Evolutionary conservation across 192 early-diverging fungal species (phyloP), one percentile per base, ranked within the genome.

Genomic region (Linderina pennispora): DNA sequence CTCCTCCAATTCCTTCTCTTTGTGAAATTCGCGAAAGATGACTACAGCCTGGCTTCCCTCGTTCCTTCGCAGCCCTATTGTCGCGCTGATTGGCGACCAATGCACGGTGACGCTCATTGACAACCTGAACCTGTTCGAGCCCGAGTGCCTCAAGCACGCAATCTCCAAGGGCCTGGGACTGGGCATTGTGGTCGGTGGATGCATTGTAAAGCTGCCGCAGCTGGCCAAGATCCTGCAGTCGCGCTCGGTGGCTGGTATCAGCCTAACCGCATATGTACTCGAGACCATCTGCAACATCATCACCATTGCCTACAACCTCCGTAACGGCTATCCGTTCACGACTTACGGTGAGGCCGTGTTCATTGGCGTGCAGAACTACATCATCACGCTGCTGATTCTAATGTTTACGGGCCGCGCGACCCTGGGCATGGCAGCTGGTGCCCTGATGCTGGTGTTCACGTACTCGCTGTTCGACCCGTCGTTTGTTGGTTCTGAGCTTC

Each of bases 171-270:
- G 83, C 0, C 84, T 99, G 11, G 89, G 93, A 0, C 46, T 99
- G 17, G 92, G 91, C n/a, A 92, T 99, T 43, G 89, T 97, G n/a
- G 50, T 84, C 4, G 92, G 88, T 32, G 88, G 91, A n/a, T 82
- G 87, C 24, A 81, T 97, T 26, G 80, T 97, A 45, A 99, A 99
- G 65, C 63, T 99, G 21, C 97, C 97, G 7, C 94, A 99, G 72
- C 94, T 99, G 23, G 58, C 90, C 58, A 99, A 94, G 48, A 94
- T 97, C 38, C 38, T 90, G 15, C 57, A 60, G 17, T 71, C 82
- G 26, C 45, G 66, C 39, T 88, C 86, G 22, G 84, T 83, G 11
- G 70, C 77, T 38, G 95, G 95, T 2, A 76, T 99, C 39, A 91
- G 87, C 8, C 72, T 94, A 45, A 58, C 75, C 10, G 80, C 84